Base-by-base conservation (phyloP, 495 filamentous ascomycete species). In the Penicilliopsis zonata region DNA sequence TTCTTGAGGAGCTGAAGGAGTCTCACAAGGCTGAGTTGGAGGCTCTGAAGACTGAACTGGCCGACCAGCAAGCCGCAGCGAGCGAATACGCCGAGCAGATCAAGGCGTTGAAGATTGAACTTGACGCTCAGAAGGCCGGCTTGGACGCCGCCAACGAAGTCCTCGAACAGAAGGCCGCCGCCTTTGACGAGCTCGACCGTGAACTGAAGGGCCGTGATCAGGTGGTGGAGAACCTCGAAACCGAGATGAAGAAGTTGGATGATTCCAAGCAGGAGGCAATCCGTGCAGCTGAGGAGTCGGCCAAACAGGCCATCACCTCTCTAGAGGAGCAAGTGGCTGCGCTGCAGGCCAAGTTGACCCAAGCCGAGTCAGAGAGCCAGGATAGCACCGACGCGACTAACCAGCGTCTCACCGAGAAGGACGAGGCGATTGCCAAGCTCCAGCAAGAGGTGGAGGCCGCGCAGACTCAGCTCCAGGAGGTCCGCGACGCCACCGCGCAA, bases 191-290 rank as follows among this genome's bases (percentile, higher is more conserved):
- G 13, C 43, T 66, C 13, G 37, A 48, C 8, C 48, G 49, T 5
- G 62, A 66, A 30, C 41, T 66, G 18, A 55, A 59, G 29, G 61
- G 61, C 5, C 52, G 57, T 4, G 52, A 56, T 21, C 54, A 59
- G 15, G 62, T 65, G 3, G 47, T 70, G 21, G 57, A 60, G 12
- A 55, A 58, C 21, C 50, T 70, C 18, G 53, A 65, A 13, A 43
- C 37, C 3, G 64, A 69, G 33, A 50, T 65, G 24, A 45, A 59
- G 19, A 59, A 57, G 28, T 33, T 67, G 10, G 46, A 41, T 14
- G 35, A 51, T 15, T 42, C 57, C 20, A 68, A 65, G 38, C 47
- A 64, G 17, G 43, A 62, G 26, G 63, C 59, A 23, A 47, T 62
- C 19, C 44, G 43, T 8, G 56, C 54, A 12, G 55, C 61, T n/a